Conservation (phyloP, 352 stramenopile species). For the Pythium phragmitis region DNA sequence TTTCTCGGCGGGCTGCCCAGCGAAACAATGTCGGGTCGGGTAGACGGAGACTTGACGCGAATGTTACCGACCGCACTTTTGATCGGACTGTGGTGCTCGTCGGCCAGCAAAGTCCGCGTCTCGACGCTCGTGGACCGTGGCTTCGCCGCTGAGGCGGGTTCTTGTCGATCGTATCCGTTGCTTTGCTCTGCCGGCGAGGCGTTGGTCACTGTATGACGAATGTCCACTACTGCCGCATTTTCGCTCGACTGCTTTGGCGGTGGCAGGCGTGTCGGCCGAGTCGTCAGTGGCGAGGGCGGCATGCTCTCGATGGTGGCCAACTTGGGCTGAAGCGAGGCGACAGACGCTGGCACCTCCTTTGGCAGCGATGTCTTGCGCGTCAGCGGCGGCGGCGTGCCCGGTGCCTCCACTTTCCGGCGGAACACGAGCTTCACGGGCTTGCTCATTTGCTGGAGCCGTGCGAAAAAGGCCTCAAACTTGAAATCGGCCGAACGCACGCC, state of each 20-base stretch:
- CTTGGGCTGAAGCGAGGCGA: neutral
- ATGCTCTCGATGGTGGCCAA: neutral
- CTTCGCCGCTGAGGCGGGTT: constrained; percentile 16
- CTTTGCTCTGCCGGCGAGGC: neutral
- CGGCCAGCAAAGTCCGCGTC: constrained; percentile 14
- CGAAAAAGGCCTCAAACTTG: constrained; percentile 83
- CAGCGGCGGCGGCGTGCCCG: constrained; percentile 20
- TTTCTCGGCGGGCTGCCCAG: constrained; percentile 23
- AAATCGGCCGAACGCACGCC: constrained; percentile 64
- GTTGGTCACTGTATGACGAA: constrained; percentile 2
- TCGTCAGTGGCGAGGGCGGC: neutral
- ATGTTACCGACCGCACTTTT: neutral
- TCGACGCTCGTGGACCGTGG: constrained; percentile 18
- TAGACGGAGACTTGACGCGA: constrained; percentile 5
- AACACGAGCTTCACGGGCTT: constrained; percentile 83
- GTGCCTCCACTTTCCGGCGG: constrained; percentile 25
- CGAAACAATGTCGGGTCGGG: constrained; percentile 23
- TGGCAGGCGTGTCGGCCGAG: constrained; percentile 8
- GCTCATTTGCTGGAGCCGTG: constrained; percentile 77
- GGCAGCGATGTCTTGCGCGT: constrained; percentile 16
- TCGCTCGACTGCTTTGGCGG: neutral
- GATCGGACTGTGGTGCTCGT: constrained; percentile 8
- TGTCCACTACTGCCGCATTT: neutral
- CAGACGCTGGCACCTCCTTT: constrained; percentile 1
- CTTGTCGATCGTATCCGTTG: constrained; percentile 15